Evolutionary conservation across 805 yeast genomes (phyloP), one percentile per base, ranked within the genome.

Genomic region (Saccharomycopsis olivae): DNA sequence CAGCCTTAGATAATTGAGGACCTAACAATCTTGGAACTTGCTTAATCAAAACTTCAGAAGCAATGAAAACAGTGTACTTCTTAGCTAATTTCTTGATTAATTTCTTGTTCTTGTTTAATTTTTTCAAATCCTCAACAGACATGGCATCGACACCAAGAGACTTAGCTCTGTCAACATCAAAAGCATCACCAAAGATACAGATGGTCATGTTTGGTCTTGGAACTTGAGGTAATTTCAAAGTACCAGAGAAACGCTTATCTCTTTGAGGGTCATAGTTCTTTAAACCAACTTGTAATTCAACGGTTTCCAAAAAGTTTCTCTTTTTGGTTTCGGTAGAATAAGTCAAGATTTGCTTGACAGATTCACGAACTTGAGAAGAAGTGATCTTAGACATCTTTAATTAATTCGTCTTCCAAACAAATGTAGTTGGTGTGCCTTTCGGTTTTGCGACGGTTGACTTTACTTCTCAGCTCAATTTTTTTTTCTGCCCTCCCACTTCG

Each of bases 131-230:
- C 59, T 92, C 99, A 66, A 92, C 98, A 51, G 97, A 88, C 99
- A 92, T 92, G 66, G 98, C 96, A 65, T 92, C 99, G 63, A 85
- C 81, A 78, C 96, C 97, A 62, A 81, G 76, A 56, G 96, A 88
- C 84, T 92, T 92, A 64, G 99, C 97, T 80, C 99, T 88, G 83
- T 92, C 99, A 59, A 86, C 94, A 73, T 92, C 99, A 66, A 89
- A 92, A 67, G 98, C 98, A 71, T 92, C 98, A 83, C 98, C 99
- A 62, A 92, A 92, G 68, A 92, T 87, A 75, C 98, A 92, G 76
- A 92, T 71, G 72, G 97, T 84, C 97, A 92, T 86, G 95, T 92
- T 92, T 75, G 99, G 99, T 80, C 99, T 94, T 76, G 98, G 98
- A 56, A 94, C 95, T 65, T 78, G 80, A 65, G 99, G 99, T 61